Evolutionary conservation across 495 filamentous ascomycete species (phyloP).

Genomic region (Mytilinidion resinicola): DNA sequence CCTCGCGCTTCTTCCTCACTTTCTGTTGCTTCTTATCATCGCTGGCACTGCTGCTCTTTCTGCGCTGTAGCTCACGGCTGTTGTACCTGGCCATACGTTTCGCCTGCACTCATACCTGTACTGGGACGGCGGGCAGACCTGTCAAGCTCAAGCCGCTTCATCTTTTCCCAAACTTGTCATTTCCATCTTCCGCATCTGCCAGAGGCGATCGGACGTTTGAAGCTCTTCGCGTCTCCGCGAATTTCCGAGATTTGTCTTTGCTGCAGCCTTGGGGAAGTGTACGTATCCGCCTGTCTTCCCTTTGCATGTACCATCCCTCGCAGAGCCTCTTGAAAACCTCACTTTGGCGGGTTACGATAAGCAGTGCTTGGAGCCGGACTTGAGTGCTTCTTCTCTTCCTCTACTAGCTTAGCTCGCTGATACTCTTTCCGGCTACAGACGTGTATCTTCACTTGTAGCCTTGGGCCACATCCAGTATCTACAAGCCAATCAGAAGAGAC

Average conservation of each 20-base stretch:
- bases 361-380: background rate
- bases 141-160: constrained; percentile 4
- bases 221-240: constrained; percentile 10
- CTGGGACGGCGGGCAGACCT: constrained; percentile 1
- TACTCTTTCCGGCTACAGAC: constrained; percentile 15
- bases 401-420: constrained; percentile 16
- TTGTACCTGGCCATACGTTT: background rate
- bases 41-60: background rate
- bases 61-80: background rate
- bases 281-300: constrained; percentile 23
- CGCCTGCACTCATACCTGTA: background rate
- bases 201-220: constrained; percentile 26
- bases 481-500: constrained; percentile 24
- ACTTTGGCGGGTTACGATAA: constrained; percentile 6
- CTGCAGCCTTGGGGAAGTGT: constrained; percentile 17
- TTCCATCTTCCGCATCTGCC: constrained; percentile 27
- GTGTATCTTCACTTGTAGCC: constrained; percentile 25
- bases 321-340: background rate
- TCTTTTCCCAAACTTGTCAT: constrained; percentile 18
- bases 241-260: constrained; percentile 14
- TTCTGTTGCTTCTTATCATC: background rate
- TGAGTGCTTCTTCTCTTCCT: background rate
- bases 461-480: constrained; percentile 23
- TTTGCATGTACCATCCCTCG: constrained; percentile 4
- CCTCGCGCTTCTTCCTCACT: background rate